Evolutionary conservation across 306 rosid species (phyloP).

Genomic region (Vicia villosa): DNA sequence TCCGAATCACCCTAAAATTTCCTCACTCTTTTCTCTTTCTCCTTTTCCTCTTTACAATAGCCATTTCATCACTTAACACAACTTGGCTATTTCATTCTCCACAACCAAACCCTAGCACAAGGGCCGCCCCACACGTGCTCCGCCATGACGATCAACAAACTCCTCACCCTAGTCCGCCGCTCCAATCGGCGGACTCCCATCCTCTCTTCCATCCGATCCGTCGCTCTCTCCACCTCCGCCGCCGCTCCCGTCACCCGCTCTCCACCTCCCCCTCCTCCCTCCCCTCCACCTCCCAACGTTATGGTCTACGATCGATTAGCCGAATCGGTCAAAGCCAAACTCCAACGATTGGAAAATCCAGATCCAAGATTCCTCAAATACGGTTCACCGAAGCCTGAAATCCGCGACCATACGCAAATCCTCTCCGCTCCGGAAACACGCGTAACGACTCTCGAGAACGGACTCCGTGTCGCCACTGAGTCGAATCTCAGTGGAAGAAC

Average conservation of each 20-base stretch:
- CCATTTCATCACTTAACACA: neutral
- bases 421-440: slow-evolving; percentile 89
- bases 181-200: slow-evolving; percentile 40
- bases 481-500: slow-evolving; percentile 63
- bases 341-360: slow-evolving; percentile 71
- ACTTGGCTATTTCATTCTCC: neutral
- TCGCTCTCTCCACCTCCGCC: slow-evolving; percentile 29
- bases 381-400: slow-evolving; percentile 78
- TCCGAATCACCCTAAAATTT: neutral
- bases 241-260: slow-evolving; percentile 46
- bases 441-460: slow-evolving; percentile 77
- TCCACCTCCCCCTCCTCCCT: slow-evolving; percentile 51
- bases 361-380: slow-evolving; percentile 88
- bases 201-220: slow-evolving; percentile 29
- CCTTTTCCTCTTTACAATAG: no score
- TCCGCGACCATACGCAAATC: slow-evolving; percentile 68
- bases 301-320: slow-evolving; percentile 95
- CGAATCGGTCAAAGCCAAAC: slow-evolving; percentile 70
- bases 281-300: slow-evolving; percentile 73
- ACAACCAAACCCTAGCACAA: slow-evolving; percentile 35
- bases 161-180: slow-evolving; percentile 72
- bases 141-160: slow-evolving; percentile 74
- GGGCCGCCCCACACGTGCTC: slow-evolving; percentile 30
- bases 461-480: slow-evolving; percentile 89
- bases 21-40: neutral